Base-by-base conservation (phyloP, 1,284 basidiomycete genomes). In the Ustilago bromivora region DNA sequence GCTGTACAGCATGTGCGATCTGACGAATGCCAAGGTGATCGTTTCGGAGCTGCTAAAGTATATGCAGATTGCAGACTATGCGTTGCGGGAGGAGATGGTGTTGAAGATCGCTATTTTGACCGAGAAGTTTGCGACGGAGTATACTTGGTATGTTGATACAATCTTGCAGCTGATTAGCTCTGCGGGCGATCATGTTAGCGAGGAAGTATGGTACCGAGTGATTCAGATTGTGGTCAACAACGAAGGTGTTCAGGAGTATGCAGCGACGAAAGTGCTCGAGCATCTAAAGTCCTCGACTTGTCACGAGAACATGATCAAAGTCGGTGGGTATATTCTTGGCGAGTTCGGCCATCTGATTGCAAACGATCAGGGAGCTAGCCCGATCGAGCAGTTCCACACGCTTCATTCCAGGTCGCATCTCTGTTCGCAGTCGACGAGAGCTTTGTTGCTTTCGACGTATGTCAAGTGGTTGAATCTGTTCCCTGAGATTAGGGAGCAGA, bases 381-480 rank as follows among this genome's bases (percentile, higher is more conserved):
- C 97, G 9, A 90, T 92, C 71, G 96, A 98, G 86, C 97, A 99
- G 84, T 98, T 99, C 87, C 93, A 95, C 80, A 89, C 94, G 4
- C 88, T 99, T 7, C 96, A 99, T 87, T 92, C 94, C 5, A 98
- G 98, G 86, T 96, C 96, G 34, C 95, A 96, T 85, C 93, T 95
- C 83, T 98, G 96, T 86, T 91, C 94, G 46, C 94, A 96, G 2
- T 89, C 95, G 34, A 99, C 97, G 7, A 91, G 96, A 35, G 93
- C 96, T 0, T 89, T 99, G 52, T 90, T 99, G 31, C 89, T 99
- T 15, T 96, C 96, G 8, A 98, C 97, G 0, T 99, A 99, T 86
- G 92, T 98, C 88, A 99, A 99, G 89, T 97, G 95, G 96, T 94
- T 98, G 74, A 99, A 99, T 86, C 92, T 99, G 61, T 99, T 99